Evolutionary conservation across 345 rosid genomes (phyloP).

Genomic region (Pugionium dolabratum): DNA sequence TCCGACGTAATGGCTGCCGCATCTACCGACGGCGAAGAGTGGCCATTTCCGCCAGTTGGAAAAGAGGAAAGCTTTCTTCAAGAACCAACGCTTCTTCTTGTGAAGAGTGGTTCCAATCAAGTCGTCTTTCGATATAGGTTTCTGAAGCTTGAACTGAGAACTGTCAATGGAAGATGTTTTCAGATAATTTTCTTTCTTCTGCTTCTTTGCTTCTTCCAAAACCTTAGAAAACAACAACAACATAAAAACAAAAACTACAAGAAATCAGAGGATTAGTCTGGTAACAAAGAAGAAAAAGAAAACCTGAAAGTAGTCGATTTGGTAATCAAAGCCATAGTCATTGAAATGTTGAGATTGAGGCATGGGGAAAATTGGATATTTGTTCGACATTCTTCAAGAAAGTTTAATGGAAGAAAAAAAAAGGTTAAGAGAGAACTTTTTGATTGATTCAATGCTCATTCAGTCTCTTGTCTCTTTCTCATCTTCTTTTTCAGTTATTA

Average conservation of each 20-base stretch:
- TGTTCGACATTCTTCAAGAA: conserved; percentile 31
- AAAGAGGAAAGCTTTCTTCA: conserved; percentile 63
- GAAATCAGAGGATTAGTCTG: background rate
- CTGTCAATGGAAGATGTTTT: conserved; percentile 49
- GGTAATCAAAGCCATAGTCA: conserved; percentile 95
- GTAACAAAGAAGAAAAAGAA: background rate
- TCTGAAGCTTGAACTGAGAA: conserved; percentile 73
- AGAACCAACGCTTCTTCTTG: conserved; percentile 55
- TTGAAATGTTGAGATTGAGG: conserved; percentile 73
- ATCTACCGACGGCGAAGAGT: conserved; percentile 3
- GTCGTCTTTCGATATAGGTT: conserved; percentile 74
- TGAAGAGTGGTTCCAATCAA: conserved; percentile 41
- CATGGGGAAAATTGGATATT: conserved; percentile 68
- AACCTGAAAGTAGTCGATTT: conserved; percentile 81
- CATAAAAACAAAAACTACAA: background rate
- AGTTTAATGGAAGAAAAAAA: no score
- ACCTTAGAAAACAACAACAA: conserved; percentile 40
- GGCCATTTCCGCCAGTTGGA: conserved; percentile 59
- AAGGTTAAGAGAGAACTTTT: no score
- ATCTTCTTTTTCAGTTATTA: no score
- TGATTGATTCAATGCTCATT: no score
- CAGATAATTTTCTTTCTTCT: conserved; percentile 32
- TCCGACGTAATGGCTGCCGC: background rate
- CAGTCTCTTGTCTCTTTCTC: no score
- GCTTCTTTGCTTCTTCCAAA: conserved; percentile 76